These are phyloP conservation scores for Colletotrichum sp. DNA, from an alignment of 2,329 filamentous ascomycete species.

Conservation along the genomic window DNA sequence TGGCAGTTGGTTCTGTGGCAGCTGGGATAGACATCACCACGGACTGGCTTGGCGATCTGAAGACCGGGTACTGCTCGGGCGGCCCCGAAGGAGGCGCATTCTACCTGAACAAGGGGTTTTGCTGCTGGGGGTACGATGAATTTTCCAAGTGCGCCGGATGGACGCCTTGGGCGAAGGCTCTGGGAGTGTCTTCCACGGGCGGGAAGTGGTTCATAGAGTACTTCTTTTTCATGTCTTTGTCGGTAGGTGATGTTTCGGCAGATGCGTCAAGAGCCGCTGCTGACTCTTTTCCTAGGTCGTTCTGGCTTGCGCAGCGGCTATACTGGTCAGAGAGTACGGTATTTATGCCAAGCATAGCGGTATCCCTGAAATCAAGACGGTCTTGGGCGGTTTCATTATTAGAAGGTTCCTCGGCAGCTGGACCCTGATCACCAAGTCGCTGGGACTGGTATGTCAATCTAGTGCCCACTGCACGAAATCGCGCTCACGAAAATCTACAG, in stretches of 20 bases:
- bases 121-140: slow-evolving; percentile 90
- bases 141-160: slow-evolving; percentile 84
- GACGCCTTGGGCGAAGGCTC: slow-evolving; percentile 80
- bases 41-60: slow-evolving; percentile 93
- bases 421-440: slow-evolving; percentile 88
- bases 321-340: slow-evolving; percentile 84
- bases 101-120: slow-evolving; percentile 90
- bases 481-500: slow-evolving; percentile 47
- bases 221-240: slow-evolving; percentile 83
- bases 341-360: slow-evolving; percentile 92
- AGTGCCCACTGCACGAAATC: neutral
- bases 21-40: slow-evolving; percentile 89
- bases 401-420: slow-evolving; percentile 83
- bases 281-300: slow-evolving; percentile 57
- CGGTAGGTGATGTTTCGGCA: slow-evolving; percentile 57
- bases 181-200: slow-evolving; percentile 68
- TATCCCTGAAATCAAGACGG: slow-evolving; percentile 97
- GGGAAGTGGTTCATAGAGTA: slow-evolving; percentile 88
- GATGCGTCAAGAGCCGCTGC: neutral
- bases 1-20: slow-evolving; percentile 83
- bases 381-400: slow-evolving; percentile 93
- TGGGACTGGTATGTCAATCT: slow-evolving; percentile 72
- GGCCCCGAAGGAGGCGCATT: slow-evolving; percentile 80
- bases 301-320: slow-evolving; percentile 78
- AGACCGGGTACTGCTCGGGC: slow-evolving; percentile 85